Base-by-base conservation (phyloP, 2,329 filamentous ascomycete genomes). In the Phaeosphaeria sp. region DNA sequence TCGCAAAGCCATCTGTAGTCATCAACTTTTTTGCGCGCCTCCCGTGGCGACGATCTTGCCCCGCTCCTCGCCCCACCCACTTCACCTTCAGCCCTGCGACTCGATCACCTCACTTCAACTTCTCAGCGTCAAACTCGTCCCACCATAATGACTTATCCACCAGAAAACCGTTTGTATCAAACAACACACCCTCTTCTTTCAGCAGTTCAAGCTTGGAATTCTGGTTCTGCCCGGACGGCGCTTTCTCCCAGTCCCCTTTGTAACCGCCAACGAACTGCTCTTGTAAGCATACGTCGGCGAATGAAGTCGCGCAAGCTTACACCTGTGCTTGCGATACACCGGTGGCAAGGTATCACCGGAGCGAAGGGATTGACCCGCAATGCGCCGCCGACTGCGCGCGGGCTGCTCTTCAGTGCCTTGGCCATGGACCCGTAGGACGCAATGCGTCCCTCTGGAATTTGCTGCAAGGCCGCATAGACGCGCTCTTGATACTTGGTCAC, bases 321-420 rank as follows among this genome's bases (percentile, higher is more conserved):
- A 13, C 91, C 89, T 51, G 88, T 89, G 42, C 87, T 89, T 6
- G 91, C 90, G 47, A 96, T 85, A 21, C 94, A 89, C 9, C 92
- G 85, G 76, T 96, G 92, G 66, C 92, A 96, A 1, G 92, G 92
- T 4, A 94, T 89, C 33, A 86, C 84, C 0, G 92, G 92, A 15
- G 92, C 92, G 68, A 94, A 96, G 0, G 92, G 92, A 73, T 96
- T 96, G 36, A 78, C 81, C 18, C 90, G 85, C 71, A 96, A 81
- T 1, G 91, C 91, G 57, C 91, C 92, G 17, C 91, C 91, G 5
- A 95, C 86, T 0, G 91, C 91, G 43, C 91, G 83, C 1, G 91
- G 89, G 3, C 89, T 91, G 21, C 90, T 92, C 11, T 81, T 76
- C 17, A 94, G 83, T 56, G 89, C 84, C 8, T 82, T 82, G 0